phyloP scores from a whole-genome alignment of 305 asterid genomes.

The Solanum hybrid region DNA sequence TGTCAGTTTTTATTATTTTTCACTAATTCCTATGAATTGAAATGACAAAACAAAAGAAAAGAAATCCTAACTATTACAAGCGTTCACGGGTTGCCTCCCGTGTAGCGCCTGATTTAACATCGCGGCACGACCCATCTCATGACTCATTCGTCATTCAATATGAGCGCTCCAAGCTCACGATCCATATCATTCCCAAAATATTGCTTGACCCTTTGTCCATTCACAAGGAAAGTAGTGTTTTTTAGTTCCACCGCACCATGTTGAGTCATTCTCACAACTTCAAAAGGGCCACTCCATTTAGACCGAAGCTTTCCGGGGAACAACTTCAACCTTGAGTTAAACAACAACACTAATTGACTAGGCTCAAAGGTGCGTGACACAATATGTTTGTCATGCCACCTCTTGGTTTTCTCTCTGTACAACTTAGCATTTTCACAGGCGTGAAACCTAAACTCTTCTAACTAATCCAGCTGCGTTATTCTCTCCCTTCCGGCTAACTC shows the following conservation, averaged over 20 bases:
- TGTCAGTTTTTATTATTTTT: neutral
- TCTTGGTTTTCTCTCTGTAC: neutral
- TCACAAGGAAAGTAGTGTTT: neutral
- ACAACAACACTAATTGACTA: neutral
- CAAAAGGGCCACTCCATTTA: neutral
- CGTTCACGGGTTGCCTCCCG: neutral
- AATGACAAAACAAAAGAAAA: neutral
- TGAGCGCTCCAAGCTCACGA: neutral
- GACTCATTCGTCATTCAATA: neutral
- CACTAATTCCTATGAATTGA: neutral
- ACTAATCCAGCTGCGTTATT: neutral
- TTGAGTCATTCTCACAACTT: neutral
- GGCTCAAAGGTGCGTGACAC: neutral
- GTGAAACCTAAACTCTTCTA: neutral
- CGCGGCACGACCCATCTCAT: neutral
- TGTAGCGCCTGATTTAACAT: neutral
- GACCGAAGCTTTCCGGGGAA: neutral
- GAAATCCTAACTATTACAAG: neutral
- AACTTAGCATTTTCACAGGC: neutral
- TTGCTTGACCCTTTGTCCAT: neutral
- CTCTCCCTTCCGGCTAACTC: neutral
- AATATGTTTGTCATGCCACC: neutral
- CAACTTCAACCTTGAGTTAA: neutral
- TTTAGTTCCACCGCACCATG: neutral
- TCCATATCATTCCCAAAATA: neutral